Evolutionary conservation across 352 stramenopile species (phyloP).

Genomic region (Pelagophyceae sp.): DNA sequence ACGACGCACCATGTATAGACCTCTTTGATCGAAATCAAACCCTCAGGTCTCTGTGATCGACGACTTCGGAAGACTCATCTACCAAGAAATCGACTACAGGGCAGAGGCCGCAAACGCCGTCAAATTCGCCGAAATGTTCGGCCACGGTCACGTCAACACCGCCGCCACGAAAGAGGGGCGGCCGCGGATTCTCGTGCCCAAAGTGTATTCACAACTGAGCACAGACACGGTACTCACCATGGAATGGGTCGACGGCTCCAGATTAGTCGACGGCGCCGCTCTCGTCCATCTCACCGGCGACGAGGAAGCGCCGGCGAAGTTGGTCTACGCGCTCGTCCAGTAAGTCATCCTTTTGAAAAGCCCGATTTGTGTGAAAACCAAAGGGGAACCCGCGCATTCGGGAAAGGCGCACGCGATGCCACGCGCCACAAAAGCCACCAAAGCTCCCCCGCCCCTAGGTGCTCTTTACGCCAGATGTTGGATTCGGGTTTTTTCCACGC

Average conservation of each 20-base stretch:
- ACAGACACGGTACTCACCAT: constrained; percentile 67
- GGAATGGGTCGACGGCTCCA: constrained; percentile 50
- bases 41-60: constrained; percentile 67
- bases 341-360: too few relatives aligned
- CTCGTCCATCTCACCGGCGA: constrained; percentile 28
- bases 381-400: too few relatives aligned
- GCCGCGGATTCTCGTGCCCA: constrained; percentile 51
- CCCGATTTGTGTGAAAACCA: too few relatives aligned
- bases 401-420: too few relatives aligned
- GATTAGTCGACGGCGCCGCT: constrained; percentile 33
- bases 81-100: constrained; percentile 72
- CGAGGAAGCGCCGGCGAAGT: constrained; percentile 28
- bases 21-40: too few relatives aligned
- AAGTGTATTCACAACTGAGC: constrained; percentile 61
- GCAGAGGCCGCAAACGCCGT: constrained; percentile 68
- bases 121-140: constrained; percentile 66
- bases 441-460: too few relatives aligned
- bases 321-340: constrained; percentile 67
- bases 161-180: constrained; percentile 40
- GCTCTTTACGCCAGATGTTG: constrained; percentile 63
- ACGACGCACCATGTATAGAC: too few relatives aligned
- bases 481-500: constrained; percentile 65
- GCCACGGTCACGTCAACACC: too few relatives aligned
- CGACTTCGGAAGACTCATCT: constrained; percentile 69
- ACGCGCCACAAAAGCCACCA: too few relatives aligned